phyloP scores from a whole-genome alignment of 306 rosid species.

The Herpetospermum pedunculosum region DNA sequence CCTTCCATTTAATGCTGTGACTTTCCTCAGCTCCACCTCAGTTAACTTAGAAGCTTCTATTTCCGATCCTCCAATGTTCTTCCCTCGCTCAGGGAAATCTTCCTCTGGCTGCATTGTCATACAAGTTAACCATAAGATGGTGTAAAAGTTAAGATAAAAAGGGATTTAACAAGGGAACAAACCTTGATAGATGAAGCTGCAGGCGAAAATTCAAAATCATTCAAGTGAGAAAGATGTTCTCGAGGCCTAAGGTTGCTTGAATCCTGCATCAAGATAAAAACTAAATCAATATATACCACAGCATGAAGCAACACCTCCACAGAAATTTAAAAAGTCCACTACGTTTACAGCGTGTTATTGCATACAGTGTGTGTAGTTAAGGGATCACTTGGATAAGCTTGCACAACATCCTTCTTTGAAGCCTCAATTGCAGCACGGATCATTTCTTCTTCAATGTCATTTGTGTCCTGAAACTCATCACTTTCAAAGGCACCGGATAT shows the following conservation, averaged over 20 bases:
- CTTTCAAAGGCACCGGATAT: slow-evolving; percentile 42
- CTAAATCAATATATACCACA: slow-evolving; percentile 20
- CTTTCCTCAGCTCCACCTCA: slow-evolving; percentile 39
- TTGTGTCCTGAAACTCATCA: slow-evolving; percentile 40
- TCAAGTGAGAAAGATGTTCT: slow-evolving; percentile 35
- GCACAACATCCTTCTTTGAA: slow-evolving; percentile 63
- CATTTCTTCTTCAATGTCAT: slow-evolving; percentile 97
- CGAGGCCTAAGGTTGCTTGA: slow-evolving; percentile 31
- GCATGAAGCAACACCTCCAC: background rate
- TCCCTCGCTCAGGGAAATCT: slow-evolving; percentile 33
- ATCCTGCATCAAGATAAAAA: slow-evolving; percentile 37
- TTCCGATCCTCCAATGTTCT: slow-evolving; percentile 19
- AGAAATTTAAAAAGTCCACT: slow-evolving; percentile 5
- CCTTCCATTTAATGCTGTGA: slow-evolving; percentile 54
- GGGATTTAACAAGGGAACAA: slow-evolving; percentile 1
- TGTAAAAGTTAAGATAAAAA: background rate
- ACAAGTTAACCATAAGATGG: slow-evolving; percentile 18
- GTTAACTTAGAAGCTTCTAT: slow-evolving; percentile 32
- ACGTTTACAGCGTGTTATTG: background rate
- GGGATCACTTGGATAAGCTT: slow-evolving; percentile 27
- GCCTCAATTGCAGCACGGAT: slow-evolving; percentile 92
- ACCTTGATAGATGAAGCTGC: slow-evolving; percentile 81
- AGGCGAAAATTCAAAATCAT: slow-evolving; percentile 74
- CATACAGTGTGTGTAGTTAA: slow-evolving; percentile 39
- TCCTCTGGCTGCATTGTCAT: slow-evolving; percentile 74